phyloP scores from a whole-genome alignment of 192 early-diverging fungal species.

The Powellomyces hirtus region DNA sequence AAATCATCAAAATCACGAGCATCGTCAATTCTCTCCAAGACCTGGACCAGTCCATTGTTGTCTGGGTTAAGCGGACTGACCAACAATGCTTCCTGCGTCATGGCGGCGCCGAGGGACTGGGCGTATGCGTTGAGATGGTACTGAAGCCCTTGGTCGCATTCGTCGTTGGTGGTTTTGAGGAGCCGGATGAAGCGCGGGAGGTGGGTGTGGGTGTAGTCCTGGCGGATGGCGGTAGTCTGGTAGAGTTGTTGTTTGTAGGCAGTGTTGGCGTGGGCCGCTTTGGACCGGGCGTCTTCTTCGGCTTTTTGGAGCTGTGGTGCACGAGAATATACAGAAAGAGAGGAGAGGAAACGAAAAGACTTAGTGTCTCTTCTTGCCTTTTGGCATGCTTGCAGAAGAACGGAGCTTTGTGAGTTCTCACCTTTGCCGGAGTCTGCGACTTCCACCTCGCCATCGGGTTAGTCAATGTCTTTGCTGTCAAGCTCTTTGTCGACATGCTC shows the following conservation, averaged over 20 bases:
- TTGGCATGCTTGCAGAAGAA: too few relatives aligned
- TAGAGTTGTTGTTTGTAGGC: constrained; percentile 79
- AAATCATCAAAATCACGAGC: constrained; percentile 43
- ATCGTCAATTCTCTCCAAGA: constrained; percentile 42
- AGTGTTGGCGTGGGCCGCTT: constrained; percentile 78
- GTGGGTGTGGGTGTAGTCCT: constrained; percentile 75
- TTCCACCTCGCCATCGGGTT: constrained; percentile 53
- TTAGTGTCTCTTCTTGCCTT: not conserved
- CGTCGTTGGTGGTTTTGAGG: constrained; percentile 80
- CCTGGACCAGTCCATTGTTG: constrained; percentile 24
- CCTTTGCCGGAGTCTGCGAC: constrained; percentile 52
- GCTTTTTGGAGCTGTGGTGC: constrained; percentile 67
- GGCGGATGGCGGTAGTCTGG: constrained; percentile 69
- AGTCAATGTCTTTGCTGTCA: constrained; percentile 16
- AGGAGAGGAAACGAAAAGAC: not conserved
- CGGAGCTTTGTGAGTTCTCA: constrained; percentile 29
- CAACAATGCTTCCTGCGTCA: constrained; percentile 69
- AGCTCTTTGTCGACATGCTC: constrained; percentile 8
- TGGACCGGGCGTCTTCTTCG: constrained; percentile 85
- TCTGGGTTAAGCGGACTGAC: constrained; percentile 56
- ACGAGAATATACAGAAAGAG: too few relatives aligned
- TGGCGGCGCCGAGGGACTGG: constrained; percentile 66
- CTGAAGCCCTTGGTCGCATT: constrained; percentile 78
- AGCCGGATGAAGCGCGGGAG: constrained; percentile 76
- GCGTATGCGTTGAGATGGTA: constrained; percentile 44